Conservation (phyloP, 768 basidiomycete genomes). For the Boletus rex-veris region DNA sequence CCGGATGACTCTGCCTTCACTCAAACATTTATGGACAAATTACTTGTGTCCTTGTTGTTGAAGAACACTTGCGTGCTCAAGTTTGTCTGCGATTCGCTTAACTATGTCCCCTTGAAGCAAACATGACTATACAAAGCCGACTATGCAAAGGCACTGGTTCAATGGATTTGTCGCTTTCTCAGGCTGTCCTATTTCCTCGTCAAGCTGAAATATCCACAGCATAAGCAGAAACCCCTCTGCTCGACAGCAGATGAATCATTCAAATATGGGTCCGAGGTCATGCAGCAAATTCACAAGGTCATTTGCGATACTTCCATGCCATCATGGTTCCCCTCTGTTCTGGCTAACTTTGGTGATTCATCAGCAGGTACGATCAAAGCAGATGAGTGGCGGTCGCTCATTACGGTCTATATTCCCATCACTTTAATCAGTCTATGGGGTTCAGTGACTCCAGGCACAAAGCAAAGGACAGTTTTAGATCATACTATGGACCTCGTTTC, state of each 20-base stretch:
- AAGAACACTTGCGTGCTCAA: not conserved
- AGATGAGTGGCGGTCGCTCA: not conserved
- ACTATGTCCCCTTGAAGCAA: not conserved
- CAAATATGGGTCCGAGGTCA: not conserved
- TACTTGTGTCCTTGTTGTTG: not conserved
- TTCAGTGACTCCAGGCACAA: too few relatives aligned
- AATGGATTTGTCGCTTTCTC: not conserved
- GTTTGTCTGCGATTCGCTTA: not conserved
- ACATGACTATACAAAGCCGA: not conserved
- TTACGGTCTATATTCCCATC: not conserved
- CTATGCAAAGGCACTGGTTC: not conserved
- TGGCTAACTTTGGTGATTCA: not conserved
- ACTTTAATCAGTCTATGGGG: not conserved
- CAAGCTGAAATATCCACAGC: too few relatives aligned
- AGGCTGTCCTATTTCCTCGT: too few relatives aligned
- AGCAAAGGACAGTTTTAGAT: not conserved
- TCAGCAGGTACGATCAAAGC: not conserved
- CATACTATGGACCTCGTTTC: slow-evolving; percentile 31
- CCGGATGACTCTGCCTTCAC: not conserved
- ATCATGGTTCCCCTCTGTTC: not conserved
- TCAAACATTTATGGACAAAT: not conserved
- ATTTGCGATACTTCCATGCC: not conserved
- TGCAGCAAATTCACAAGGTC: not conserved
- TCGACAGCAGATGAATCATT: not conserved
- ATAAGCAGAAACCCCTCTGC: too few relatives aligned